phyloP scores from a whole-genome alignment of 768 basidiomycete genomes.

The Phanerodontia chrysosporium region DNA sequence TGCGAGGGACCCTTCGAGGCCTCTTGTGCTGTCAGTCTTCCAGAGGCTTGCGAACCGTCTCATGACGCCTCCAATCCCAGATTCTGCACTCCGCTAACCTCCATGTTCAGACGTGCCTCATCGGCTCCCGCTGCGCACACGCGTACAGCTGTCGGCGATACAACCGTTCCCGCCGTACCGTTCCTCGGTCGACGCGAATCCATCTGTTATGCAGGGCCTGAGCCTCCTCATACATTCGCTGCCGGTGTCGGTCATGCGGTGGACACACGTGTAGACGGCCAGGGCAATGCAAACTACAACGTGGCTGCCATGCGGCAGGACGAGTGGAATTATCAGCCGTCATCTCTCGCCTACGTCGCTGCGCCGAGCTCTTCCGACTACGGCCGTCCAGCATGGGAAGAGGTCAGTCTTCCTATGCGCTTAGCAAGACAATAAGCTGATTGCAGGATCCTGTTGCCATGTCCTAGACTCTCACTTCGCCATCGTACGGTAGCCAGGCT shows the following conservation, averaged over 20 bases:
- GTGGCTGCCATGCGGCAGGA: conserved; percentile 5
- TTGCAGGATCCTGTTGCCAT: not conserved
- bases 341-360: not conserved
- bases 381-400: not conserved
- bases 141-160: conserved; percentile 10
- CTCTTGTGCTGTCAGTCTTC: not conserved
- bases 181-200: conserved; percentile 11
- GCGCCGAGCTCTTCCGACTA: not conserved
- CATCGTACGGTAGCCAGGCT: not conserved
- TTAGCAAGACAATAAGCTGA: conserved; percentile 1
- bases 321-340: not conserved
- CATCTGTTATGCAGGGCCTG: not conserved
- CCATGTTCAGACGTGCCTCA: conserved; percentile 62
- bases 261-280: conserved; percentile 8
- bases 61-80: conserved; percentile 23
- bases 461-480: not conserved
- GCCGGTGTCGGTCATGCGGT: not conserved
- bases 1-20: not conserved
- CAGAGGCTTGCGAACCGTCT: not conserved
- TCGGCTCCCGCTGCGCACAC: conserved; percentile 45
- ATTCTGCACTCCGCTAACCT: conserved; percentile 49
- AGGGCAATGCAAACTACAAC: not conserved
- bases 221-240: not conserved
- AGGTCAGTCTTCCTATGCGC: not conserved
- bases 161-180: conserved; percentile 3